Percentiles rank a stretch among this genome's conserved stretches.
phyloP scores from a whole-genome alignment of 768 basidiomycete genomes.

The Rhodosporidiobolus odoratus region DNA sequence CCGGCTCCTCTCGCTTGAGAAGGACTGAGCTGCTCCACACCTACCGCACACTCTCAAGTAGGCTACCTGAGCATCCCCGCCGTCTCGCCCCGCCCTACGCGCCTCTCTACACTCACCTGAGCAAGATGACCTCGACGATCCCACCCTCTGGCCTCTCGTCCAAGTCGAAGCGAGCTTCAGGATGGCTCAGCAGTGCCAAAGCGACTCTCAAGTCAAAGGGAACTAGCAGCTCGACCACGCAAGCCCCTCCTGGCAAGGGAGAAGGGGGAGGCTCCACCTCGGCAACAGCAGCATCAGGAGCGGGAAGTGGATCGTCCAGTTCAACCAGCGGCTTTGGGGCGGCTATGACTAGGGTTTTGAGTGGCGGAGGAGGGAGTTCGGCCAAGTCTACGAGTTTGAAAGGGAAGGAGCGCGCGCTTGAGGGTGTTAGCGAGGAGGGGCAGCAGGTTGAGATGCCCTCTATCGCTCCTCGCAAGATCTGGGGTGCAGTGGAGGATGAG shows the following conservation, averaged over 20 bases:
- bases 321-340: not conserved
- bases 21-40: no score
- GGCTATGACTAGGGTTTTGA: not conserved
- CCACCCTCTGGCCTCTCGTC: not conserved
- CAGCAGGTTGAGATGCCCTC: not conserved
- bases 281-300: not conserved
- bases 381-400: no score
- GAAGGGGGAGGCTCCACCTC: not conserved
- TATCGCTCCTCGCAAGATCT: conserved; percentile 2
- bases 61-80: not conserved
- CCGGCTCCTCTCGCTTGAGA: no score
- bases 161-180: conserved; percentile 6
- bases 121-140: not conserved
- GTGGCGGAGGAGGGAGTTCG: not conserved
- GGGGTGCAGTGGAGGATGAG: conserved; percentile 34
- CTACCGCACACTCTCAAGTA: no score
- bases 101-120: not conserved
- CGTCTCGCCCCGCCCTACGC: not conserved
- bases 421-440: not conserved
- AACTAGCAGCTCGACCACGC: not conserved
- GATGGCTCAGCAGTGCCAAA: conserved; percentile 28
- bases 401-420: conserved; percentile 1
- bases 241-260: not conserved
- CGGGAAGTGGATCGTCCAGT: no score
- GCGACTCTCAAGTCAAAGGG: conserved; percentile 9